phyloP scores from a whole-genome alignment of 768 basidiomycete species.

The Ramaria sp. region DNA sequence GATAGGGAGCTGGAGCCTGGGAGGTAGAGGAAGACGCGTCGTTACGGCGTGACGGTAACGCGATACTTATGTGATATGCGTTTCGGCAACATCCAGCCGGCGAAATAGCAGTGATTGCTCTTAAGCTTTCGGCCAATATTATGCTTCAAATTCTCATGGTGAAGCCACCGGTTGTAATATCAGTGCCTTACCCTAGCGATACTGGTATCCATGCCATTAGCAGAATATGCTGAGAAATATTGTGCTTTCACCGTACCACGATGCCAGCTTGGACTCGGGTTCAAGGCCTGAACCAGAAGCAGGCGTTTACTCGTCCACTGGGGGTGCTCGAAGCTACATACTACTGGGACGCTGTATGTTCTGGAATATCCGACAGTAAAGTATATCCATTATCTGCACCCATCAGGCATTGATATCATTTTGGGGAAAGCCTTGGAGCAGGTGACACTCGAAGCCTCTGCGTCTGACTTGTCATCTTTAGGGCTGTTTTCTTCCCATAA shows the following conservation, averaged over 20 bases:
- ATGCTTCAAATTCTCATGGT: too few species aligned
- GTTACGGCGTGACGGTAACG: too few species aligned
- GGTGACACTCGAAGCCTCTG: background rate
- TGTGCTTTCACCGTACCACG: background rate
- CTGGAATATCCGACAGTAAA: background rate
- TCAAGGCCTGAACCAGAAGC: background rate
- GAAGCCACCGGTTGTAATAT: too few species aligned
- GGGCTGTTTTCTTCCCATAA: background rate
- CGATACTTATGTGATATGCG: too few species aligned
- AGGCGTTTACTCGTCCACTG: slow-evolving; percentile 3
- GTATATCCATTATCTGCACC: background rate
- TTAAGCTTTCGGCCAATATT: too few species aligned
- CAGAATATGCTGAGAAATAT: too few species aligned
- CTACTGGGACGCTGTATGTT: background rate
- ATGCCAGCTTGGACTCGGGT: slow-evolving; percentile 2
- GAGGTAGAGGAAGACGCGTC: too few species aligned
- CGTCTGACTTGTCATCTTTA: background rate
- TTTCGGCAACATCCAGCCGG: too few species aligned
- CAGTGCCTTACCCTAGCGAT: too few species aligned
- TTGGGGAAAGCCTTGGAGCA: background rate
- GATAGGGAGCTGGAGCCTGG: too few species aligned
- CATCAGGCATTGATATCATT: background rate
- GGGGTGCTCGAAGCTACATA: background rate
- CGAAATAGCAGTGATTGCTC: too few species aligned
- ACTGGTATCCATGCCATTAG: too few species aligned